phyloP scores from a whole-genome alignment of 805 yeast genomes.

The Monosporozyma solicola region DNA sequence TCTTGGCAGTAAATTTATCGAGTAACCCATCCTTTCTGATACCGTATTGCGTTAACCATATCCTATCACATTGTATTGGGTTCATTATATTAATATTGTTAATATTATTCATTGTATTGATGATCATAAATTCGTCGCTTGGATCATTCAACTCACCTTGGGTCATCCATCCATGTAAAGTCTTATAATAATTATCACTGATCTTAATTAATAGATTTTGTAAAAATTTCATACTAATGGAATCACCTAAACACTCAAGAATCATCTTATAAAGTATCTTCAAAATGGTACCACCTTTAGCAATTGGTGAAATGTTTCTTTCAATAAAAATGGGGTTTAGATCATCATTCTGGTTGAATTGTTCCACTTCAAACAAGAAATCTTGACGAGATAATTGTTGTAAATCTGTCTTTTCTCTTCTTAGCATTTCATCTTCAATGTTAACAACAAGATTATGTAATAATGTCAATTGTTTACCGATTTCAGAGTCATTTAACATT shows the following conservation, averaged over 20 bases:
- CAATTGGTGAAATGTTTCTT: conserved; percentile 40
- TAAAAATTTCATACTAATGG: conserved; percentile 42
- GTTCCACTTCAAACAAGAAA: conserved; percentile 5
- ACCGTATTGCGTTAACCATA: conserved; percentile 69
- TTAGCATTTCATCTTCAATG: conserved; percentile 40
- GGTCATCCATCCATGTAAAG: conserved; percentile 73
- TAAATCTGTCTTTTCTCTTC: conserved; percentile 30
- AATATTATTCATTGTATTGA: conserved; percentile 25
- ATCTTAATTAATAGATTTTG: conserved; percentile 45
- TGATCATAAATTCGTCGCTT: conserved; percentile 73
- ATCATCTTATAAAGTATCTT: conserved; percentile 51
- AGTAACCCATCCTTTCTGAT: conserved; percentile 69
- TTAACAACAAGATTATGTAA: conserved; percentile 47
- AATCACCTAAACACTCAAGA: conserved; percentile 57
- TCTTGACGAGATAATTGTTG: conserved; percentile 40
- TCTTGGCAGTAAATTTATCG: conserved; percentile 41
- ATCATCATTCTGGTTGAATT: conserved; percentile 28
- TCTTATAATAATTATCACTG: conserved; percentile 51
- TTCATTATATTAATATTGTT: conserved; percentile 5
- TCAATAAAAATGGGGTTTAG: conserved; percentile 36
- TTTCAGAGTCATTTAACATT: conserved; percentile 31
- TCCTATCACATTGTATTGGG: conserved; percentile 38
- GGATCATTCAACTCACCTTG: conserved; percentile 71
- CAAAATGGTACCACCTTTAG: conserved; percentile 74
- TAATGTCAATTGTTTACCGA: conserved; percentile 39